These are phyloP conservation scores for Fomitopsis palustris DNA, from an alignment of 1,284 basidiomycete species.

Conservation along the genomic window DNA sequence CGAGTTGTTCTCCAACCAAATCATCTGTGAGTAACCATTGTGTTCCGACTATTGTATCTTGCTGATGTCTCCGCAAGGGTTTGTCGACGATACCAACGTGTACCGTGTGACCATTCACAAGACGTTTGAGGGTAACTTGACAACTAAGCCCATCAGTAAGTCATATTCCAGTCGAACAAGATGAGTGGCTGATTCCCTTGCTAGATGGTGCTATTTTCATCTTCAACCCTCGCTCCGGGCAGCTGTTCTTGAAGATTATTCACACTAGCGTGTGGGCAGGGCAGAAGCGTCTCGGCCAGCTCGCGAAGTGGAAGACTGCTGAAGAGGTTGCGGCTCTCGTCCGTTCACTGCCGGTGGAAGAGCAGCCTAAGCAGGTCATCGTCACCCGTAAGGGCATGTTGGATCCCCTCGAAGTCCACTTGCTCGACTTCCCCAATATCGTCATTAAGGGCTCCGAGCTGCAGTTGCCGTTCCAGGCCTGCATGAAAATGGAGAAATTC, in stretches of 20 bases:
- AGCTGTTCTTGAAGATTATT: constrained; percentile 98
- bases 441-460: constrained; percentile 99
- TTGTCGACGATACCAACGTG: constrained; percentile 99
- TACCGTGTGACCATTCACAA: constrained; percentile 99
- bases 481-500: constrained; percentile 99
- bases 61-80: constrained; percentile 49
- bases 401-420: constrained; percentile 95
- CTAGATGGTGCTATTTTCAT: constrained; percentile 98
- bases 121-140: constrained; percentile 99
- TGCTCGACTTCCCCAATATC: constrained; percentile 99
- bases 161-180: not conserved
- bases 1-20: constrained; percentile 98
- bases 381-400: constrained; percentile 99
- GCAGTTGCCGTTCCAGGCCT: constrained; percentile 98
- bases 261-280: constrained; percentile 99
- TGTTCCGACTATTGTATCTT: not conserved
- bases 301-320: constrained; percentile 99
- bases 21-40: constrained; percentile 71
- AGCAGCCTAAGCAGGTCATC: constrained; percentile 99
- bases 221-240: constrained; percentile 98
- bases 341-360: constrained; percentile 96
- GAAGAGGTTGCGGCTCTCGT: constrained; percentile 99
- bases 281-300: constrained; percentile 98
- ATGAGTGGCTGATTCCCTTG: constrained; percentile 2
- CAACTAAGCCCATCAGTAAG: constrained; percentile 97